A percentile compares a stretch with the other conserved stretches of the same genome.
Conservation (phyloP, 1,284 basidiomycete species). For the Irpex sp. region DNA sequence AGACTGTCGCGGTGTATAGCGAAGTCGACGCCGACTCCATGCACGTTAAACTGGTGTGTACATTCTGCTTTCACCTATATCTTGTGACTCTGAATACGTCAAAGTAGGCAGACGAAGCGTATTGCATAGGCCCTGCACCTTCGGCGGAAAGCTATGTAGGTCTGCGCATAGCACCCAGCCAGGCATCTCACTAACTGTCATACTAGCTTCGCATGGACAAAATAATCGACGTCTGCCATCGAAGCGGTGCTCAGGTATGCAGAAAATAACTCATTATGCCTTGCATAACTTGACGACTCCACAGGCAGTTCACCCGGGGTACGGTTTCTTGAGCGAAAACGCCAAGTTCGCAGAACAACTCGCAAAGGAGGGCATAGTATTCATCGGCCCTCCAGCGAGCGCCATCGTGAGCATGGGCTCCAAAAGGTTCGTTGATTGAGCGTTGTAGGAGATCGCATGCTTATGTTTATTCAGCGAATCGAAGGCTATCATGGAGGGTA, state of each 20-base stretch:
- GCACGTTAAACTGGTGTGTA: constrained; percentile 69
- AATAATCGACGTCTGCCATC: constrained; percentile 79
- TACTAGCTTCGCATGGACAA: constrained; percentile 80
- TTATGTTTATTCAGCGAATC: constrained; percentile 52
- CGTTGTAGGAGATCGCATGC: not conserved
- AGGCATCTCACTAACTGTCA: not conserved
- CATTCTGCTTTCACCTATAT: not conserved
- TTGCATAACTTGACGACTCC: not conserved
- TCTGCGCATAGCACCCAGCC: constrained; percentile 13
- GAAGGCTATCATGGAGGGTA: constrained; percentile 78
- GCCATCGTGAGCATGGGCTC: constrained; percentile 95
- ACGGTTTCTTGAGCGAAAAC: constrained; percentile 92
- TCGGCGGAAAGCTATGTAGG: constrained; percentile 86
- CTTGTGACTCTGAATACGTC: not conserved
- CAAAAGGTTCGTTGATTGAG: constrained; percentile 57
- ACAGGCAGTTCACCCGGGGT: constrained; percentile 82
- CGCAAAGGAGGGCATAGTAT: constrained; percentile 86
- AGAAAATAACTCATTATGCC: not conserved
- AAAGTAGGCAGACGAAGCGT: constrained; percentile 89
- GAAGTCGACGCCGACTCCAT: constrained; percentile 77
- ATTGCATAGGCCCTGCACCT: constrained; percentile 87
- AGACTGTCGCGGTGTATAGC: constrained; percentile 88
- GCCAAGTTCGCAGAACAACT: constrained; percentile 85
- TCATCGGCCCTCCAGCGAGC: constrained; percentile 92
- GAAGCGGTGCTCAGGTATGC: constrained; percentile 80